phyloP scores from a whole-genome alignment of 768 basidiomycete genomes.

The Hygrocybe coccinea region DNA sequence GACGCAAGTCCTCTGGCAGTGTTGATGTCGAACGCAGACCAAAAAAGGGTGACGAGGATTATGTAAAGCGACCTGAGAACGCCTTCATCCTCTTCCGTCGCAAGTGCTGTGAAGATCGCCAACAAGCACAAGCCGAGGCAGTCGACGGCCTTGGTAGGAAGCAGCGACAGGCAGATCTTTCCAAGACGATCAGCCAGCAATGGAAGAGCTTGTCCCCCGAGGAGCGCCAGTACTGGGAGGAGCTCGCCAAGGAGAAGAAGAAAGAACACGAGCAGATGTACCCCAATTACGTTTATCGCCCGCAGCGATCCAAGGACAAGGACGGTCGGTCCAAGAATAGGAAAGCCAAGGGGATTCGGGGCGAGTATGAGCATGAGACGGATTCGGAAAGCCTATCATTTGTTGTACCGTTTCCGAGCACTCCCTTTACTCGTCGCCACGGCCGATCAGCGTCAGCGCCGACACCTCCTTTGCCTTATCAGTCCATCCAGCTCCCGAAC shows the following conservation, averaged over 20 bases:
- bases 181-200: constrained; percentile 76
- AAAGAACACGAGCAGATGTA: constrained; percentile 72
- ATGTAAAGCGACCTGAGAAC: constrained; percentile 80
- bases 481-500: constrained; percentile 65
- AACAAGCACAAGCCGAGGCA: constrained; percentile 49
- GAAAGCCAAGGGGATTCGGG: constrained; percentile 37
- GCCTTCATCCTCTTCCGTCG: constrained; percentile 82
- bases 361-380: constrained; percentile 37
- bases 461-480: constrained; percentile 56
- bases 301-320: constrained; percentile 58
- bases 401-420: constrained; percentile 30
- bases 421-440: constrained; percentile 19
- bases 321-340: constrained; percentile 43
- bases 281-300: constrained; percentile 75
- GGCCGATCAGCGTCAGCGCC: constrained; percentile 51
- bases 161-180: constrained; percentile 72
- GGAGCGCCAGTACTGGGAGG: constrained; percentile 71
- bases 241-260: constrained; percentile 73
- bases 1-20: constrained; percentile 46
- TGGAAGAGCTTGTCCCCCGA: constrained; percentile 66
- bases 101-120: constrained; percentile 70
- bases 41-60: constrained; percentile 75
- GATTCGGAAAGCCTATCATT: constrained; percentile 36
- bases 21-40: constrained; percentile 48
- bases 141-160: constrained; percentile 52